A percentile compares a stretch with the other conserved stretches of the same genome.
phyloP scores from a whole-genome alignment of 2,329 filamentous ascomycete species.

The Periglandula ipomoeae region DNA sequence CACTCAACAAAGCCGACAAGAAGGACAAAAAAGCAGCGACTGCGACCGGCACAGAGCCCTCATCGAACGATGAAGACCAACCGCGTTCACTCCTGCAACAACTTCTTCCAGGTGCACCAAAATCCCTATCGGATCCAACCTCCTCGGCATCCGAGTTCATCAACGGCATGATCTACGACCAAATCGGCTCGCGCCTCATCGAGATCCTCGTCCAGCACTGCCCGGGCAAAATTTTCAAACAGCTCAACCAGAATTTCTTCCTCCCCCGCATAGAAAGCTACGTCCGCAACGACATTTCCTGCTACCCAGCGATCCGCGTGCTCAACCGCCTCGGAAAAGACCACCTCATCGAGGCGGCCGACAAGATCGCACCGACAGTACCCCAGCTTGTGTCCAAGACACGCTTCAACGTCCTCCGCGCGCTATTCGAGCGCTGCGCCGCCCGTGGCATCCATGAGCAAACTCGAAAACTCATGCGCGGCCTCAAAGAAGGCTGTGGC shows the following conservation, averaged over 20 bases:
- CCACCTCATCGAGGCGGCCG: conserved; percentile 65
- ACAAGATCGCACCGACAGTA: conserved; percentile 64
- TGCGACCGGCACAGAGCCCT: background rate
- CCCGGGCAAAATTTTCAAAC: conserved; percentile 86
- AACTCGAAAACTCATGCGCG: conserved; percentile 37
- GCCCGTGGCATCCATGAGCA: conserved; percentile 53
- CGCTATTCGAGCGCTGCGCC: conserved; percentile 73
- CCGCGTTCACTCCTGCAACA: conserved; percentile 66
- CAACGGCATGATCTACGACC: conserved; percentile 79
- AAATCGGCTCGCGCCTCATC: conserved; percentile 79
- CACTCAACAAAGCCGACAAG: conserved; percentile 45
- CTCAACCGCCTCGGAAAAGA: conserved; percentile 80
- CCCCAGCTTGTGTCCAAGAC: conserved; percentile 63
- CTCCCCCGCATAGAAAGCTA: conserved; percentile 70
- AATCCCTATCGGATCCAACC: conserved; percentile 61
- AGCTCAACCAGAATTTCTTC: conserved; percentile 71
- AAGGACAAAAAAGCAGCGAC: background rate
- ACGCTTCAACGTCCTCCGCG: conserved; percentile 70
- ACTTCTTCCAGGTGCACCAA: conserved; percentile 65
- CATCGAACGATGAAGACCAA: conserved; percentile 11
- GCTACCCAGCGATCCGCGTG: conserved; percentile 76
- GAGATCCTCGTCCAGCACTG: conserved; percentile 76
- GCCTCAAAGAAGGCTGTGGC: conserved; percentile 38
- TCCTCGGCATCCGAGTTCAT: conserved; percentile 71
- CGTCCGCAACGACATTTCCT: conserved; percentile 81